phyloP scores from a whole-genome alignment of 371 early-diverging fungal genomes.

The Mortierella sp. region DNA sequence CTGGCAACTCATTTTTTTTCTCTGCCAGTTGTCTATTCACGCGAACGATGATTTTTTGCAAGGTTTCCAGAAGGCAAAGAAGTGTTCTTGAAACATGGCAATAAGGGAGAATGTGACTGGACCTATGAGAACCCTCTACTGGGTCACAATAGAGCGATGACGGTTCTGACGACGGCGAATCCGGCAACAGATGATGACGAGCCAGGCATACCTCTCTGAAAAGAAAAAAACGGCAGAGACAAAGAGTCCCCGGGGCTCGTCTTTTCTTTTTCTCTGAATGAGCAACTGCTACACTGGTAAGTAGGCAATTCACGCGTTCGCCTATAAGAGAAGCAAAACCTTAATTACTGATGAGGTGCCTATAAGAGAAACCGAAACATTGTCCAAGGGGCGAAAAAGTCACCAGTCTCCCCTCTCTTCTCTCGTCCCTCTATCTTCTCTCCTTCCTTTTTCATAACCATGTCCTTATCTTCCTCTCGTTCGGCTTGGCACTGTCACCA shows the following conservation, averaged over 20 bases:
- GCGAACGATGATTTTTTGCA: neutral
- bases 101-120: neutral
- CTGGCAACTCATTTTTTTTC: neutral
- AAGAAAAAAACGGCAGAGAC: too few relatives aligned
- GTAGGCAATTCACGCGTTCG: too few relatives aligned
- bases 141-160: neutral
- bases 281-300: too few relatives aligned
- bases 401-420: neutral
- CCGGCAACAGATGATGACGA: neutral
- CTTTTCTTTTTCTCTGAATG: too few relatives aligned
- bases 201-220: neutral
- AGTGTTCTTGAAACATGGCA: neutral
- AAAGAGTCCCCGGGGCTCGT: too few relatives aligned
- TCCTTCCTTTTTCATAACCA: neutral
- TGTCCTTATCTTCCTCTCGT: neutral
- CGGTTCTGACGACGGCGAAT: neutral
- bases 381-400: neutral
- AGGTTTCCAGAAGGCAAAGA: neutral
- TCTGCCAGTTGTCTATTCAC: neutral
- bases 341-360: neutral
- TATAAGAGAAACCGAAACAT: slow-evolving; percentile 8
- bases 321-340: neutral
- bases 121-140: neutral
- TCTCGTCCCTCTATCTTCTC: neutral
- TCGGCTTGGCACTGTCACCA: neutral